Evolutionary conservation across 768 basidiomycete genomes (phyloP), one percentile per base, ranked within the genome.

Genomic region (Rhodotorula paludigena): DNA sequence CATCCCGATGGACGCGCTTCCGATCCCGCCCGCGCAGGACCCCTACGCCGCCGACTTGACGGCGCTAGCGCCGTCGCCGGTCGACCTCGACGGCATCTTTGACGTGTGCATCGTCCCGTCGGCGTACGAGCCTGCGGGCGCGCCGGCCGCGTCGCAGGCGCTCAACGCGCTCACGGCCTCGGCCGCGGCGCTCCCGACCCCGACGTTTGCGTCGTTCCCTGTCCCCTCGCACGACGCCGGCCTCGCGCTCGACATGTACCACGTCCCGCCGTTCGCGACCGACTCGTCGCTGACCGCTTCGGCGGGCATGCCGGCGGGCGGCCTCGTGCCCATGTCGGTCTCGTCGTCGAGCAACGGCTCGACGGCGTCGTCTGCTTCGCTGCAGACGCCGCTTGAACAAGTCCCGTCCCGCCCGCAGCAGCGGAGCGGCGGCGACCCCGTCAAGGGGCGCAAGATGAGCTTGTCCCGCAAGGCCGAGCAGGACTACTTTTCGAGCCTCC

Each of bases 401-500:
- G 10, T 41, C 12, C 41, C 10, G 41, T 41, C 41, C 10, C 41
- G 20, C 12, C 41, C 41, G 41, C 18, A n/a, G 36, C 21, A 39
- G 32, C 5, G 35, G 23, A 33, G 3, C 53, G 42, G 28, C 20
- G 28, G 41, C 21, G 23, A 21, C 44, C 28, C 10, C 2, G 39
- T 15, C 55, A 52, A 30, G 55, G n/a, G 45, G 8, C 36, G 2
- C 23, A 7, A 41, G 3, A 32, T 28, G 15, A 30, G 32, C 55
- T n/a, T 32, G 2, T 20, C 30, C 4, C 9, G 15, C 4, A 32
- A 57, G 53, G n/a, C 21, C 18, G 62, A 64, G 54, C 58, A 60
- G 44, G 62, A 60, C 21, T 71, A 44, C 58, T 71, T 71, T 36
- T 66, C 65, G 4, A 64, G 59, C n/a, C n/a, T 66, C 3, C n/a